Conservation (phyloP, 2,329 filamentous ascomycete species). For the Albophoma yamanashiensis region DNA sequence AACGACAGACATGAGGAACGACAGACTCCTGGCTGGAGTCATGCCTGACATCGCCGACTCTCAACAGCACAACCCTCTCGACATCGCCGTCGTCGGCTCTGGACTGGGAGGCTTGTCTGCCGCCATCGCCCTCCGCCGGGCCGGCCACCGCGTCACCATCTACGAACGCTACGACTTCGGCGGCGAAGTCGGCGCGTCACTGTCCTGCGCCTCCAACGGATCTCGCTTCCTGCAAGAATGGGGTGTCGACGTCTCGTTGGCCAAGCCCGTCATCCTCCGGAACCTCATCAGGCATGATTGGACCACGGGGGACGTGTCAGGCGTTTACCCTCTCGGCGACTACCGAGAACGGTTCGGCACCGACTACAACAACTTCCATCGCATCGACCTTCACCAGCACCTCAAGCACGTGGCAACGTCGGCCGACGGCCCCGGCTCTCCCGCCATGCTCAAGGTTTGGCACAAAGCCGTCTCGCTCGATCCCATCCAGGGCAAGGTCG, state of each 20-base stretch:
- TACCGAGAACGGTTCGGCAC: constrained; percentile 52
- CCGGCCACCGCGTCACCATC: constrained; percentile 36
- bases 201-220: constrained; percentile 54
- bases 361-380: constrained; percentile 54
- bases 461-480: constrained; percentile 41
- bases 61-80: constrained; percentile 12
- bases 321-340: constrained; percentile 46
- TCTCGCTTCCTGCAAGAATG: constrained; percentile 53
- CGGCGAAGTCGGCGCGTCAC: constrained; percentile 53
- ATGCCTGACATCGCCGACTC: neutral
- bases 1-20: neutral
- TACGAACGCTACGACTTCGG: constrained; percentile 53
- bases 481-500: constrained; percentile 32
- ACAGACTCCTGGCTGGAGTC: neutral
- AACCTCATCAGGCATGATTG: constrained; percentile 54
- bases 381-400: constrained; percentile 52
- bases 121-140: constrained; percentile 27
- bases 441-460: constrained; percentile 40
- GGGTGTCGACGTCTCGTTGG: constrained; percentile 47
- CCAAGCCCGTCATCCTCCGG: constrained; percentile 47
- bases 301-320: constrained; percentile 49
- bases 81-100: constrained; percentile 25
- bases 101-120: constrained; percentile 27
- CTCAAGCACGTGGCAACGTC: constrained; percentile 44
- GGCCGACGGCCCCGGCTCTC: constrained; percentile 36